Base-by-base conservation (phyloP, 2,329 filamentous ascomycete genomes). In the Trichoderma atroviride region DNA sequence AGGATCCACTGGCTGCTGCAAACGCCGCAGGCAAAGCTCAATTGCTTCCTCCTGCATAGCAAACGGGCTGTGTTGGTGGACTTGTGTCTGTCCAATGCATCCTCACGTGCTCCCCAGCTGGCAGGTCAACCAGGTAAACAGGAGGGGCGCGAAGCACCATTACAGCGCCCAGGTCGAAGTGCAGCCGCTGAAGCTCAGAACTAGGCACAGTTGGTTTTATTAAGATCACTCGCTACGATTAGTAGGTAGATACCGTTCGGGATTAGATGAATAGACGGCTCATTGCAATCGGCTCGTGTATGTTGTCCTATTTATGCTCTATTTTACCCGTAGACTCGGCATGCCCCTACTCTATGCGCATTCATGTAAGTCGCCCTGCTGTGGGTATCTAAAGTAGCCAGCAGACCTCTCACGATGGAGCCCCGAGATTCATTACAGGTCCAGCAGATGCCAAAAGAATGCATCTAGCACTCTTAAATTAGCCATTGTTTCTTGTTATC, bases 71-170 rank as follows among this genome's bases (percentile, higher is more conserved):
- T n/a, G 35, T 66, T 66, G 58, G 53, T 58, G 35, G 53, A 33
- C 63, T 35, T 50, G 31, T 22, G 29, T 37, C 40, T 13, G 43
- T 37, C 37, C 61, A 31, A 56, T 43, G 50, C 55, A 35, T 52
- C 60, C 67, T 62, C 59, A 69, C 60, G 60, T 58, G 60, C 50
- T 33, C 60, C 27, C 27, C 19, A 59, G 63, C 57, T 61, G 56
- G 31, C 60, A 43, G 24, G 52, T 40, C 60, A 58, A 64, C 60
- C 59, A 69, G 57, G 52, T 69, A 67, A 67, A 58, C 64, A 59
- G 3, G 22, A 47, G 37, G 29, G 55, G 53, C n/a, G 11, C 58
- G n/a, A 67, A 56, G 53, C 63, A 58, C 43, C 63, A 66, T 59
- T 29, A 31, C 63, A 47, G 53, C n/a, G 29, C 53, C 10, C 22